These are phyloP conservation scores for Azolla pinnata DNA, from an alignment of 75 land plant species.

Conservation along the genomic window DNA sequence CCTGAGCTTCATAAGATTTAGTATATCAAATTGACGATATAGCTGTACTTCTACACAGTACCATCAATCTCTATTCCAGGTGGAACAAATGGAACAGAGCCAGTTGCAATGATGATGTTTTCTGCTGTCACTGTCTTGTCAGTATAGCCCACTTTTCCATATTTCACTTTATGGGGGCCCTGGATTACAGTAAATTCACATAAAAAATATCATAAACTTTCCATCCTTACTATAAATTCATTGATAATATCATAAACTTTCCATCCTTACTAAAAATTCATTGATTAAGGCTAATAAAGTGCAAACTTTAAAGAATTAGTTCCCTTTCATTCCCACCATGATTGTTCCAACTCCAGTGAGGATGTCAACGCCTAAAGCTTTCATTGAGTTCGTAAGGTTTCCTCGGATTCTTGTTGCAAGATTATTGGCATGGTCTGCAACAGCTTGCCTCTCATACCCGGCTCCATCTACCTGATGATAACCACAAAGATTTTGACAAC, in stretches of 20 bases:
- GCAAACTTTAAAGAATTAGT: neutral
- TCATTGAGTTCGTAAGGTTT: slow-evolving; percentile 93
- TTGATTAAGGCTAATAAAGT: neutral
- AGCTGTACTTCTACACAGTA: slow-evolving; percentile 7
- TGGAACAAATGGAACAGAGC: slow-evolving; percentile 96
- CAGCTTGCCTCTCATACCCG: slow-evolving; percentile 76
- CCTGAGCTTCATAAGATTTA: no score
- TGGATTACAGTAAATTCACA: slow-evolving; percentile 11
- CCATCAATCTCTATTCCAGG: slow-evolving; percentile 99
- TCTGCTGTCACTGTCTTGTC: slow-evolving; percentile 72
- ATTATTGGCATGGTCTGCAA: slow-evolving; percentile 92
- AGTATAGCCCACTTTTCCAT: slow-evolving; percentile 62
- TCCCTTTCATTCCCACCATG: slow-evolving; percentile 40
- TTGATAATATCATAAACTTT: no score
- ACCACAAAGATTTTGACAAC: no score
- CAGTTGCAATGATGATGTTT: slow-evolving; percentile 93
- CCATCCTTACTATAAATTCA: no score
- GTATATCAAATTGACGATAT: no score
- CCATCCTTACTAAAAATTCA: no score
- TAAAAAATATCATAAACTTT: no score
- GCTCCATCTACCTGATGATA: slow-evolving; percentile 59
- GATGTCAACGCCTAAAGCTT: slow-evolving; percentile 91
- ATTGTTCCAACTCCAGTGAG: slow-evolving; percentile 85
- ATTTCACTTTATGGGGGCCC: slow-evolving; percentile 87
- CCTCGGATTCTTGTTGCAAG: slow-evolving; percentile 77